Evolutionary conservation across 2,329 filamentous ascomycete genomes (phyloP).

Genomic region (Cladobotryum mycophilum): DNA sequence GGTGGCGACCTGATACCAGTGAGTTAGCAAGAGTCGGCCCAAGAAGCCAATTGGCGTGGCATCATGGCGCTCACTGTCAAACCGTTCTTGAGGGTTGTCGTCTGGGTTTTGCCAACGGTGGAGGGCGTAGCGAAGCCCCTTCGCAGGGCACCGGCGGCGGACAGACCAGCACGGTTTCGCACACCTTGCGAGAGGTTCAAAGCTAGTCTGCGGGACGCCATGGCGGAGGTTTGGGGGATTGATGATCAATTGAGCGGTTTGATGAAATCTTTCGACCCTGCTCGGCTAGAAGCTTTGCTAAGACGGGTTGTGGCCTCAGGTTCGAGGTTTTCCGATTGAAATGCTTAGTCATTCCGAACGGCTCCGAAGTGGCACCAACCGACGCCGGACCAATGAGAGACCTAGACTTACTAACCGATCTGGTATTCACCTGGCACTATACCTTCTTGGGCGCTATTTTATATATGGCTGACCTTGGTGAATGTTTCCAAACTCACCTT

Average conservation of each 20-base stretch:
- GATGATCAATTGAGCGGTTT: conserved; percentile 50
- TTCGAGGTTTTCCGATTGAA: conserved; percentile 26
- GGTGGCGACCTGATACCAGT: conserved; percentile 70
- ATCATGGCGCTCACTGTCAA: conserved; percentile 65
- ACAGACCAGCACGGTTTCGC: conserved; percentile 79
- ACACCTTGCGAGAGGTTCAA: conserved; percentile 87
- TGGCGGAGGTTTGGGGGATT: conserved; percentile 51
- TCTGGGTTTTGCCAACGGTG: conserved; percentile 77
- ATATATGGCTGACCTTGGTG: too few species aligned
- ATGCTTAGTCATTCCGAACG: conserved; percentile 36
- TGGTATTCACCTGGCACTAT: too few species aligned
- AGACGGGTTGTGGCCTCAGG: conserved; percentile 39
- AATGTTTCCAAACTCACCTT: too few species aligned
- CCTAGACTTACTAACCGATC: conserved; percentile 25
- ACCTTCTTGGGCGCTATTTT: too few species aligned
- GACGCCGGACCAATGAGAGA: conserved; percentile 26
- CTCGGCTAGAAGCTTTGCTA: conserved; percentile 42
- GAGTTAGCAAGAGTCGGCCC: conserved; percentile 20
- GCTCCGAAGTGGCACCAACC: conserved; percentile 29
- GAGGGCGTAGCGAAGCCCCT: conserved; percentile 89
- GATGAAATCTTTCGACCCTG: conserved; percentile 43
- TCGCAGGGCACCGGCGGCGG: conserved; percentile 68
- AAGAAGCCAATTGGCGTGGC: conserved; percentile 33
- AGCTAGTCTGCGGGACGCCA: conserved; percentile 97
- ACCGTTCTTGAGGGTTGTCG: conserved; percentile 94